Evolutionary conservation across 306 rosid genomes (phyloP), one percentile per base, ranked within the genome.

Genomic region (Acacia crassicarpa): DNA sequence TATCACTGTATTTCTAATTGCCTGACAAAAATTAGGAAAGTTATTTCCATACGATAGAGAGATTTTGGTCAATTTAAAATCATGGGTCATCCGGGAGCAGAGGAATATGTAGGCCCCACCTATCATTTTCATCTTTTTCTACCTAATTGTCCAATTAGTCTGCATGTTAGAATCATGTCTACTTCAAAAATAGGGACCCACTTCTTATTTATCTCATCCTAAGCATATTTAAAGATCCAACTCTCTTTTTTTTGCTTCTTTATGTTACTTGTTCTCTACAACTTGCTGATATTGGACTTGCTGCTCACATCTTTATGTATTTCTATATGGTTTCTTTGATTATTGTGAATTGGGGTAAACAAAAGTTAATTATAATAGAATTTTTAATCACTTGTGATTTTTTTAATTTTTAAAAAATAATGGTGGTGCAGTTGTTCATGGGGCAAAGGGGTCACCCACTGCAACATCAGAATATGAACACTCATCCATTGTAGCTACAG

Each of bases 401-500:
- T 6, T 38, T 6, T 5, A 0, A 0, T 6, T 5, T 15, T 23
- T n/a, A n/a, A n/a, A n/a, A 0, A 23, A 59, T 22, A 32, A 59
- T 17, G 51, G 38, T 76, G 65, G 27, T 85, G 89, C 94, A 95
- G 98, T 93, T 80, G 90, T 95, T 73, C 98, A 95, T 83, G 95
- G 95, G 35, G 92, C 98, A 14, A 88, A 90, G 5, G 98, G 94
- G 67, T 89, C 90, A 16, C 98, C 98, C 56, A 75, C 74, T 71
- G 88, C 91, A 9, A 88, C 97, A 6, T 95, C 98, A 13, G 93
- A 95, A 51, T 95, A 75, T 67, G 97, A 95, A 61, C 98, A 93
- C 83, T 93, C 98, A 35, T 95, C 98, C 54, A 87, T 95, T 76
- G 78, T 92, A 32, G 98, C 98, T 27, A 95, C 98, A 22, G 95